These are phyloP conservation scores for Bothriochloa decipiens DNA, from an alignment of 176 grass and related monocot genomes.

Conservation along the genomic window DNA sequence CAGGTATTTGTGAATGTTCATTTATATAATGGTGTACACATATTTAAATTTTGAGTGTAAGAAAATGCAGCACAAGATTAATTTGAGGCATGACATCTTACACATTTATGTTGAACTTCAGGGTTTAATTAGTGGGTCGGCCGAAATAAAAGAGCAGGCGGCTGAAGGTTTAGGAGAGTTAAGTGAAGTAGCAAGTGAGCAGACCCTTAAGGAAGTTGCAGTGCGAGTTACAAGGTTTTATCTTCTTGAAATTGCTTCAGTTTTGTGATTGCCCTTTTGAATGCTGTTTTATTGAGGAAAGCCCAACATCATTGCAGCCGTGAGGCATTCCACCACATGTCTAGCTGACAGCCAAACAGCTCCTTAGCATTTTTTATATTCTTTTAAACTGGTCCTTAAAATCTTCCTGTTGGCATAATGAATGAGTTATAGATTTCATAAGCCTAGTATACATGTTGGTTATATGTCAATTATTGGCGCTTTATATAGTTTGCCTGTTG, in stretches of 20 bases:
- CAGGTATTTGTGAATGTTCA: conserved; percentile 58
- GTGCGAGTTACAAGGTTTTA: conserved; percentile 91
- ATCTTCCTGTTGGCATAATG: background rate
- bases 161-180: conserved; percentile 95
- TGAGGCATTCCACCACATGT: background rate
- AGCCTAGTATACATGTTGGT: too few species aligned
- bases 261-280: background rate
- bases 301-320: conserved; percentile 19
- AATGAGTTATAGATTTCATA: background rate
- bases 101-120: conserved; percentile 51
- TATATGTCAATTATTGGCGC: too few species aligned
- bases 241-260: conserved; percentile 32
- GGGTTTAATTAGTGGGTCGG: conserved; percentile 95
- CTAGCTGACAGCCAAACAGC: background rate
- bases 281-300: background rate
- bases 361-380: background rate
- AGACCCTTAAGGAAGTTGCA: conserved; percentile 89
- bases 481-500: background rate
- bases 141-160: conserved; percentile 87
- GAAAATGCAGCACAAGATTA: conserved; percentile 2
- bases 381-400: background rate
- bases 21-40: background rate
- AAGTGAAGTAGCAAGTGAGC: conserved; percentile 90
- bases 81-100: conserved; percentile 29
- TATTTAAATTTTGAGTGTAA: conserved; percentile 14